Evolutionary conservation across 441 rosid genomes (phyloP), one percentile per base, ranked within the genome.

Genomic region (Populus hybrid): DNA sequence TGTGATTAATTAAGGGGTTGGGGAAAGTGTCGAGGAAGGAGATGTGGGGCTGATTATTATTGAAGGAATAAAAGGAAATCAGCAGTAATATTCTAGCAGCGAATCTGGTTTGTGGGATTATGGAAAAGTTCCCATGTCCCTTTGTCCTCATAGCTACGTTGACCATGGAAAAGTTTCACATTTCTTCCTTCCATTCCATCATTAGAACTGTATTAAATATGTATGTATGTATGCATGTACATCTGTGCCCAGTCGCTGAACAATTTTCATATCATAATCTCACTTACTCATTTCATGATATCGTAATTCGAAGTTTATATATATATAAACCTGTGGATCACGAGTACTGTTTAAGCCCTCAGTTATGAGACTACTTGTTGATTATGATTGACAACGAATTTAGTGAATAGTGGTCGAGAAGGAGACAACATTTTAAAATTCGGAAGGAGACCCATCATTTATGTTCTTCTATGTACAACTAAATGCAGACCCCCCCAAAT

Each of bases 91-190:
- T 53, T 16, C 61, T 72, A 53, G 66, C 69, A 80, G 73, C 34
- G 77, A 82, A 82, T 82, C 59, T 69, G 36, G 80, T 42, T 79
- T 82, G 70, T 80, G 82, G 72, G 74, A 67, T 76, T 64, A 21
- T 63, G 71, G 26, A 83, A 67, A 76, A 73, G 21, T 46, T 72
- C 77, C 24, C 75, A 78, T 78, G 61, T 72, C 65, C 42, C 75
- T 59, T 76, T 75, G 81, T 72, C 77, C 78, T 35, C 71, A 75
- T 72, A 67, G 74, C 61, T 53, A 53, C n/a, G 77, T 81, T 82
- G 84, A 82, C 82, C 69, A 59, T 34, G 63, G 46, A 74, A 53
- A 61, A 70, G 21, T 61, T 50, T 14, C 50, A 64, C 26, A 2
- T 61, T 18, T 72, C n/a, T 63, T n/a, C 64, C 76, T 73, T 12